Evolutionary conservation across 2,329 filamentous ascomycete genomes (phyloP), one percentile per base, ranked within the genome.

Genomic region (Fonsecaea pugnacius): DNA sequence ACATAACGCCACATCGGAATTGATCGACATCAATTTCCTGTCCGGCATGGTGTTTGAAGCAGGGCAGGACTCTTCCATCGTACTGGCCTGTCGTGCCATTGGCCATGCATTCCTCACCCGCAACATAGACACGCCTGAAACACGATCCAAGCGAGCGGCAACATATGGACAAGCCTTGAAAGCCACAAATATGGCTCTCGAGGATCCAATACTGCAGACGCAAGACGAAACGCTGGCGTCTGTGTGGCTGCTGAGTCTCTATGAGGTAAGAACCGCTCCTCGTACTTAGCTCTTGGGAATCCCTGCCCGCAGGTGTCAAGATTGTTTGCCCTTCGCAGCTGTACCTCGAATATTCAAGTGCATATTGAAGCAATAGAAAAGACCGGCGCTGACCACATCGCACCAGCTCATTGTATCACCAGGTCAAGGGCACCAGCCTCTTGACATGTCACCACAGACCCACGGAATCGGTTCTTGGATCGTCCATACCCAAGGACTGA

Each of bases 211-310:
- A 4, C 6, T 58, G 36, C 63, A 62, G 52, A 52, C 35, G 4
- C 43, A 57, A 35, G 67, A 69, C 38, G 65, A 67, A 12, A 65
- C 65, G 2, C 54, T 67, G 3, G 54, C 64, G 7, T 62, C 62
- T 16, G 63, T 69, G 10, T 69, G 65, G 65, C 50, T 69, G 32
- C 56, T 69, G 54, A 69, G 67, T 43, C 21, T 67, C 18, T 69
- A 67, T 60, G 67, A 69, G 66, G 67, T 67, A 53, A 60, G 54
- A 27, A 33, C n/a, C 27, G 24, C 18, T 9, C 18, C 24, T 4
- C 21, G 40, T 21, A 5, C 10, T 6, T 18, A 21, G n/a, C 12
- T 46, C 21, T 8, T 21, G n/a, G n/a, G 7, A 18, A 21, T 21
- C 40, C 40, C 18, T 6, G 7, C n/a, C 18, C 7, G 8, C 40